Conservation (phyloP, 495 filamentous ascomycete genomes). For the Aspergillus campestris region DNA sequence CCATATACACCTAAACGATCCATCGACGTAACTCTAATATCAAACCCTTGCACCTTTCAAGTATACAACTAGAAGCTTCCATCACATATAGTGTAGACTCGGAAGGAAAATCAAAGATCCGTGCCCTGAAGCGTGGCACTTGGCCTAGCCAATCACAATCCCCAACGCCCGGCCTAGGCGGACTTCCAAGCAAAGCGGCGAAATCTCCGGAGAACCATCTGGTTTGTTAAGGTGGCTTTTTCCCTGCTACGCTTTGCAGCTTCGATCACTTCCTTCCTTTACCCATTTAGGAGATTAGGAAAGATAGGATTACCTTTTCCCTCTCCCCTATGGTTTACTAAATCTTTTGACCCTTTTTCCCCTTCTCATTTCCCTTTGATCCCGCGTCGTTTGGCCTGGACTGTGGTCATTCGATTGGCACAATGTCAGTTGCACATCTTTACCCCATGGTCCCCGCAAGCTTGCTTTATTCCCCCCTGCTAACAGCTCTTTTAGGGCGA, state of each 20-base stretch:
- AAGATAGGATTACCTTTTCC: constrained; percentile 4
- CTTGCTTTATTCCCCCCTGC: constrained; percentile 14
- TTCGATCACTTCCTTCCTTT: constrained; percentile 1
- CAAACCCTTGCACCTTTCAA: too few relatives aligned
- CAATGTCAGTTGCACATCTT: constrained; percentile 23
- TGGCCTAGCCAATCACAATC: constrained; percentile 16
- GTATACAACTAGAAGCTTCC: too few relatives aligned
- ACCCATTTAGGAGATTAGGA: background rate
- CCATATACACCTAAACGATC: too few relatives aligned
- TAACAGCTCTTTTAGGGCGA: constrained; percentile 39
- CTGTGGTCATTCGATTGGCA: constrained; percentile 31
- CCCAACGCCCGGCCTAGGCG: constrained; percentile 1
- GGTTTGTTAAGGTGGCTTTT: constrained; percentile 40
- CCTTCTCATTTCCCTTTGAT: background rate
- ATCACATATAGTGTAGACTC: too few relatives aligned
- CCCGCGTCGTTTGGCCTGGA: constrained; percentile 20
- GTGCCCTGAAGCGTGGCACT: constrained; percentile 7
- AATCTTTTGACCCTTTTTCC: constrained; percentile 7
- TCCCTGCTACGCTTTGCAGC: constrained; percentile 5
- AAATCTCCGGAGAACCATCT: constrained; percentile 27
- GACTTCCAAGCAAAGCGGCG: constrained; percentile 18
- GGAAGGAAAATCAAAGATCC: constrained; percentile 14
- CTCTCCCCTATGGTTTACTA: constrained; percentile 25
- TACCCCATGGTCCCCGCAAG: constrained; percentile 7
- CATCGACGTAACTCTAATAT: too few relatives aligned